Evolutionary conservation across 352 stramenopile genomes (phyloP).

Genomic region (Pythium monospermum): DNA sequence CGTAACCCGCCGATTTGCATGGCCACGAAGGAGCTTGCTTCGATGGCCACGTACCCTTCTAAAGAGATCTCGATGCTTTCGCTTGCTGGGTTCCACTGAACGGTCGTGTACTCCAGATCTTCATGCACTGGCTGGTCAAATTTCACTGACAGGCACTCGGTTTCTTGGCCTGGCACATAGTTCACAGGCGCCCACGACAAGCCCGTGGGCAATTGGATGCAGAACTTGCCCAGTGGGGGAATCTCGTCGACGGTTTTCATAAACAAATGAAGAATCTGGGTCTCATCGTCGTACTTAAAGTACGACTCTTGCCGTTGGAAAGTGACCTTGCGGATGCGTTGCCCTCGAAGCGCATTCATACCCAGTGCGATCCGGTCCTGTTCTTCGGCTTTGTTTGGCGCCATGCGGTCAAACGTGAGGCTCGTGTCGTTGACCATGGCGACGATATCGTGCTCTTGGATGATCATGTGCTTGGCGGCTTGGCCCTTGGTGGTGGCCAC

Average conservation of each 20-base stretch:
- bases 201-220: constrained; percentile 25
- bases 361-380: constrained; percentile 21
- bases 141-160: constrained; percentile 20
- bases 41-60: constrained; percentile 30
- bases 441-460: constrained; percentile 53
- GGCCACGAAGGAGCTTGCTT: constrained; percentile 25
- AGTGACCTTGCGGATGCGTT: constrained; percentile 28
- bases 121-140: constrained; percentile 29
- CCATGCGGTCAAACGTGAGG: constrained; percentile 24
- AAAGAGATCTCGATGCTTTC: constrained; percentile 30
- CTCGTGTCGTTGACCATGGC: constrained; percentile 30
- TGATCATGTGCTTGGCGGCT: constrained; percentile 36
- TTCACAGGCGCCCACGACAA: constrained; percentile 24
- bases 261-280: constrained; percentile 26
- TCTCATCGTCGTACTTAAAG: constrained; percentile 32
- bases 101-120: constrained; percentile 27
- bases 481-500: constrained; percentile 30
- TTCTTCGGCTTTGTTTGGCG: constrained; percentile 29
- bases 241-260: constrained; percentile 35
- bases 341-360: constrained; percentile 24
- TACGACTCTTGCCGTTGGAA: constrained; percentile 53
- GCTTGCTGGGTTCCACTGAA: constrained; percentile 22
- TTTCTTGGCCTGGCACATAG: constrained; percentile 5
- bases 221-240: constrained; percentile 24
- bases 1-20: constrained; percentile 30